Conservation (phyloP, 352 stramenopile genomes). For the Phytopythium chamaehyphon region DNA sequence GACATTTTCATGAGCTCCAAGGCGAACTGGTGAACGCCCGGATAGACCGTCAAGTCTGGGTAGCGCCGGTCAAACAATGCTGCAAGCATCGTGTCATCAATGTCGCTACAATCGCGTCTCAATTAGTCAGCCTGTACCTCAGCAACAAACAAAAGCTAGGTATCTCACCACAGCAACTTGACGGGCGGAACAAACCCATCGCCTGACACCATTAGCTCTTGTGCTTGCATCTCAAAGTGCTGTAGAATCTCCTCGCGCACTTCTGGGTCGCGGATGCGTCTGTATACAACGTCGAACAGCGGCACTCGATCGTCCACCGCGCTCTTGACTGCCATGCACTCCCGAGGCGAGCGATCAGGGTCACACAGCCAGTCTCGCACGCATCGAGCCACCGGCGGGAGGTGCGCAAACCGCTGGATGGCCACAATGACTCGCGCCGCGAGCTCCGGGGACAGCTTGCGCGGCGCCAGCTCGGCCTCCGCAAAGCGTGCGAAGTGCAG, state of each 20-base stretch:
- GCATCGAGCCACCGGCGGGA: conserved; percentile 43
- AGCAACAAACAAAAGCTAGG: neutral
- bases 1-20: conserved; percentile 58
- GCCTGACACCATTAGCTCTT: conserved; percentile 14
- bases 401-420: conserved; percentile 49
- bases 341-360: conserved; percentile 20
- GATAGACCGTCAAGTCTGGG: conserved; percentile 77
- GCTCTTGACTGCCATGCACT: conserved; percentile 60
- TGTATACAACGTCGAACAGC: conserved; percentile 68
- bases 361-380: conserved; percentile 56
- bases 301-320: conserved; percentile 62
- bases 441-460: conserved; percentile 27
- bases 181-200: conserved; percentile 45
- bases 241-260: conserved; percentile 52
- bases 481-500: conserved; percentile 71
- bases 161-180: conserved; percentile 66
- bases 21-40: conserved; percentile 78
- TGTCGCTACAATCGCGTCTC: conserved; percentile 39
- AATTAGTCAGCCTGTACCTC: conserved; percentile 1
- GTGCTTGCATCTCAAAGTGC: conserved; percentile 60
- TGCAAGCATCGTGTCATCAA: conserved; percentile 78
- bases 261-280: conserved; percentile 36
- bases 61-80: conserved; percentile 79
- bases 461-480: conserved; percentile 29
- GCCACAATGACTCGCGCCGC: conserved; percentile 49